Conservation (phyloP, 768 basidiomycete genomes). For the Russula ochroleuca region DNA sequence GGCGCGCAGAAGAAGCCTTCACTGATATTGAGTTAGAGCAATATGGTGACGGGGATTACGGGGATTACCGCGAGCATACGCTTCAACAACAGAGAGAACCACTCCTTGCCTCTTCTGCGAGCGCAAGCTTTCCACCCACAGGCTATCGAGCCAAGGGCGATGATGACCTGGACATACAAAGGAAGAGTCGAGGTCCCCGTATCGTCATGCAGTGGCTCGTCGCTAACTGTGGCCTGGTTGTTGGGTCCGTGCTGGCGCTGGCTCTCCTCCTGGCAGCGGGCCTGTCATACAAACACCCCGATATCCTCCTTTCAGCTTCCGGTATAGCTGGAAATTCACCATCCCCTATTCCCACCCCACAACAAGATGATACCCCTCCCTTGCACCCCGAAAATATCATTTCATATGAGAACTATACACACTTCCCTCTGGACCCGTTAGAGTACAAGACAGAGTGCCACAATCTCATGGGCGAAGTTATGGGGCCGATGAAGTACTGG, state of each 20-base stretch:
- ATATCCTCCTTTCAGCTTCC: slow-evolving; percentile 43
- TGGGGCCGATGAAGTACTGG: slow-evolving; percentile 55
- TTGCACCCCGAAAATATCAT: slow-evolving; percentile 33
- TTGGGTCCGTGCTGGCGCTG: slow-evolving; percentile 44
- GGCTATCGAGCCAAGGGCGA: slow-evolving; percentile 43
- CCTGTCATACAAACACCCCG: slow-evolving; percentile 49
- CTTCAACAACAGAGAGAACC: slow-evolving; percentile 40
- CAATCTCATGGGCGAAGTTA: slow-evolving; percentile 44
- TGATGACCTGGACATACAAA: slow-evolving; percentile 33
- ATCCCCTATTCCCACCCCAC: slow-evolving; percentile 25
- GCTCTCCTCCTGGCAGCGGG: slow-evolving; percentile 45
- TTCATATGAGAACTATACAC: slow-evolving; percentile 55
- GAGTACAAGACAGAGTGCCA: slow-evolving; percentile 58
- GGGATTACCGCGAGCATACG: slow-evolving; percentile 38
- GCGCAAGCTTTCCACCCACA: slow-evolving; percentile 36
- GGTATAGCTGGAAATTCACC: slow-evolving; percentile 33
- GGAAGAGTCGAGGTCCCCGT: slow-evolving; percentile 11
- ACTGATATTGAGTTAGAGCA: slow-evolving; percentile 47
- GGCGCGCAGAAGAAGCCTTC: slow-evolving; percentile 52
- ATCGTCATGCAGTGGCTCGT: slow-evolving; percentile 22
- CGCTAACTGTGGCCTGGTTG: slow-evolving; percentile 38
- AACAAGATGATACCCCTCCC: slow-evolving; percentile 28
- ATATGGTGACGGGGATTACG: slow-evolving; percentile 39
- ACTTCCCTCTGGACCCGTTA: slow-evolving; percentile 51
- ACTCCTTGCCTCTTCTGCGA: slow-evolving; percentile 43